Evolutionary conservation across 495 filamentous ascomycete genomes (phyloP), one percentile per base, ranked within the genome.

Genomic region (Xylona heveae): DNA sequence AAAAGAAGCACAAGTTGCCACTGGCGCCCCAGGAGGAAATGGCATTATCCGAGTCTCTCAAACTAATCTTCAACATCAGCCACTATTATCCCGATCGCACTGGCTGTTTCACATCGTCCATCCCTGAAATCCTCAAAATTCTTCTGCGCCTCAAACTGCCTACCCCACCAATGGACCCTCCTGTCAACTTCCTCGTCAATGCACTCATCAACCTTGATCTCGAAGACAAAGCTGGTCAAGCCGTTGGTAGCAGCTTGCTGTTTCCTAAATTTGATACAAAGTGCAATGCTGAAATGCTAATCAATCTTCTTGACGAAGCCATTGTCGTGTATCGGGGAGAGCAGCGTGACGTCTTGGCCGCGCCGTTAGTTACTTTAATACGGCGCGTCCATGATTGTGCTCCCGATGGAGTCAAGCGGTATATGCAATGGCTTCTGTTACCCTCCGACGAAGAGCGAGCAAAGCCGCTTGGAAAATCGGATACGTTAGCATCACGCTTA

Each of bases 1-100:
- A 6, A 0, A 29, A 26, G 37, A 27, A 6, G 16, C 34, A 12
- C 10, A 38, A 39, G 22, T 35, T 40, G 4, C 22, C 17, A 5
- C 19, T 18, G 20, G 13, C 22, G 28, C 35, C 41, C 9, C 19
- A 37, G 59, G 73, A 76, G 35, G 66, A 72, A 38, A 65, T 85
- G 61, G 84, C 82, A 5, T 57, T 97, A 3, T 63, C 57, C 0
- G 90, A 97, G 45, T 81, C 73, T 1, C 53, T 90, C 8, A 93
- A 94, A 45, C 58, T 97, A 26, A 51, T 92, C 5, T 97, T 90
- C 55, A 94, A 93, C 49, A 53, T 93, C 24, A 74, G 70, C 4
- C 70, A 81, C 45, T 67, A 73, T 40, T 73, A 68, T 42, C 66
- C 72, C 0, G 56, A 69, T 31, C 55, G 72, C 8, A 45, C 57